Evolutionary conservation across 2,329 filamentous ascomycete genomes (phyloP).

Genomic region (Phoma herbarum): DNA sequence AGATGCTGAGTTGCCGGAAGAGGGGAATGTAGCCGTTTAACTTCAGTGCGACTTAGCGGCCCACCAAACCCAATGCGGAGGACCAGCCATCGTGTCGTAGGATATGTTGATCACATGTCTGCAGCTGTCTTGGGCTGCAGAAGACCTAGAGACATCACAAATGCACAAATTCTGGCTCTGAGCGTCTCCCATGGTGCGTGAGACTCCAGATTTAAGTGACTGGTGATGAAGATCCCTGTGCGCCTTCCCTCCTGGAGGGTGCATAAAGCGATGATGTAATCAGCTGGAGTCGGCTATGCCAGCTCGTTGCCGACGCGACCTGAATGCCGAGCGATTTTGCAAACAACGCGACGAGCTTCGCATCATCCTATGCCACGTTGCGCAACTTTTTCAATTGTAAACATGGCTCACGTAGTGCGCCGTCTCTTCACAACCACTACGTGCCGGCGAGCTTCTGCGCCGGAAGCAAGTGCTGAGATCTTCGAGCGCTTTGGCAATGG

Average conservation of each 20-base stretch:
- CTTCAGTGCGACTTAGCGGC: slow-evolving; percentile 16
- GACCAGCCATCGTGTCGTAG: not conserved
- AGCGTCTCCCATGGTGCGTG: not conserved
- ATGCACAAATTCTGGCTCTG: not conserved
- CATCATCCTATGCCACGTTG: not conserved
- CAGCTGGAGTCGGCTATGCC: slow-evolving; percentile 32
- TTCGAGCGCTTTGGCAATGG: slow-evolving; percentile 40
- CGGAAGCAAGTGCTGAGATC: slow-evolving; percentile 43
- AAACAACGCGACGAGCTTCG: not conserved
- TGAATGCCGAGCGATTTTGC: not conserved
- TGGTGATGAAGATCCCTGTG: not conserved
- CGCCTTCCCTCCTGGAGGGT: not conserved
- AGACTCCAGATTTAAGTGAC: not conserved
- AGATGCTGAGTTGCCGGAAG: slow-evolving; percentile 26
- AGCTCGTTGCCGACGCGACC: slow-evolving; percentile 1
- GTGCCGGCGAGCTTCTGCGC: slow-evolving; percentile 33
- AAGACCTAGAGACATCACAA: not conserved
- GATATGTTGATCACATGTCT: not conserved
- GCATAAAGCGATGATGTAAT: slow-evolving; percentile 19
- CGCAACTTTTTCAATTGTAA: not conserved
- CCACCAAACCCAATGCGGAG: slow-evolving; percentile 18
- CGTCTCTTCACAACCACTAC: slow-evolving; percentile 33
- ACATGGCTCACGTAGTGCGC: slow-evolving; percentile 32
- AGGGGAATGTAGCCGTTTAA: slow-evolving; percentile 37
- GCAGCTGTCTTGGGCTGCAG: too few relatives aligned